Base-by-base conservation (phyloP, 2,329 filamentous ascomycete genomes). In the Penicillium sp. region DNA sequence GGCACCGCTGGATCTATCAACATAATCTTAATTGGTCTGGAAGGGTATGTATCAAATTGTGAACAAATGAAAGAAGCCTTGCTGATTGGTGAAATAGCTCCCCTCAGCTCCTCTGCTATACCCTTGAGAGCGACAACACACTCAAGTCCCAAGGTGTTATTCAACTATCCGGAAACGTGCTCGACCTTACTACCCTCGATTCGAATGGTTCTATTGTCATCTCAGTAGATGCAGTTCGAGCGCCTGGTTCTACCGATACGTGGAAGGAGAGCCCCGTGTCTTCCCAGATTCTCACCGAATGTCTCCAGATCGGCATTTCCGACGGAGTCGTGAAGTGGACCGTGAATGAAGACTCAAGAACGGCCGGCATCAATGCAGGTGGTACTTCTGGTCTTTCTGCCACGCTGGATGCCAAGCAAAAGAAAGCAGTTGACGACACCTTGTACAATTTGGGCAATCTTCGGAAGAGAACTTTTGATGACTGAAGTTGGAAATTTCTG, bases 91-190 rank as follows among this genome's bases (percentile, higher is more conserved):
- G 73, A 85, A 58, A 85, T 87, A 61, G 90, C 84, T 44, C 78
- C 90, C 26, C 89, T 89, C 77, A 80, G 83, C 67, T 96, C 9
- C 88, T 94, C 75, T 79, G 85, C 59, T 91, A 89, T 79, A 77
- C 78, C n/a, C 80, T 90, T 6, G 74, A 75, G n/a, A 63, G 73
- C 1, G 74, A 84, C 53, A 84, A 83, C 63, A 76, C 73, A 15
- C 79, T 92, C 44, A 75, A 79, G 9, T 79, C 84, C 63, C 74
- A 76, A 8, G 77, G 82, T 50, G 84, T 83, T 55, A 71, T 92
- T 57, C 75, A 80, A 42, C 75, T 92, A 4, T 80, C 83, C 2
- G 89, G 89, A 8, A 92, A 91, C 69, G 85, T 88, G 0, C 83
- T 94, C 4, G 85, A 88, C 70, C 69, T 86, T n/a, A 70, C 78